Conservation (phyloP, 1,139 yeast species). For the Yamadazyma oceani region DNA sequence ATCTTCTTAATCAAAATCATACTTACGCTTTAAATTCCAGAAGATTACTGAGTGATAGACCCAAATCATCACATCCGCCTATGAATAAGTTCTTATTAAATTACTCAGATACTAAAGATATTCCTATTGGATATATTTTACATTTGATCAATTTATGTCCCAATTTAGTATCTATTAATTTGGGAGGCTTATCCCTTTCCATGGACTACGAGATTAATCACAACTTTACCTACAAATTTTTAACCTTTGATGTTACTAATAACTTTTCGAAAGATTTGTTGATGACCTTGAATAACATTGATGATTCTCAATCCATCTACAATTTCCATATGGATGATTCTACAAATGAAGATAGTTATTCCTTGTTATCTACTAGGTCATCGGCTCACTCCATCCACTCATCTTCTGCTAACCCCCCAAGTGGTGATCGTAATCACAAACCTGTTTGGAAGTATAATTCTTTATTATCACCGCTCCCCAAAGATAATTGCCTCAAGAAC, state of each 20-base stretch:
- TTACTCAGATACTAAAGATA: constrained; percentile 60
- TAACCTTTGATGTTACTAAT: constrained; percentile 39
- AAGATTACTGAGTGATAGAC: background rate
- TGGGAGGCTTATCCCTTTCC: constrained; percentile 57
- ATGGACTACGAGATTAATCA: constrained; percentile 54
- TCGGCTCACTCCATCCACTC: constrained; percentile 1
- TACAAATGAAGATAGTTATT: constrained; percentile 12
- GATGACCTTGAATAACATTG: constrained; percentile 11
- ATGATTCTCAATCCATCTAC: constrained; percentile 17
- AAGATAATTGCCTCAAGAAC: constrained; percentile 27
- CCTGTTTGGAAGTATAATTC: constrained; percentile 17
- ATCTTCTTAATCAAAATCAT: constrained; percentile 5
- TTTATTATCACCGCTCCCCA: constrained; percentile 39
- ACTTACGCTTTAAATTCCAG: constrained; percentile 7
- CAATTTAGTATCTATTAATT: constrained; percentile 47
- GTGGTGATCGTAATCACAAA: background rate
- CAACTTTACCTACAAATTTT: constrained; percentile 34
- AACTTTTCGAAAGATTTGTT: constrained; percentile 37
- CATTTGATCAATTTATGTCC: constrained; percentile 63
- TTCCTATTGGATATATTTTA: constrained; percentile 67
- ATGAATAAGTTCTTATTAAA: constrained; percentile 57
- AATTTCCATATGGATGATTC: constrained; percentile 8
- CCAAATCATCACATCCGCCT: constrained; percentile 46
- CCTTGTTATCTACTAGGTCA: constrained; percentile 7
- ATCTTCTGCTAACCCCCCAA: constrained; percentile 1